phyloP scores from a whole-genome alignment of 2,329 filamentous ascomycete genomes.

The Macrophomina pseudophaseolina region DNA sequence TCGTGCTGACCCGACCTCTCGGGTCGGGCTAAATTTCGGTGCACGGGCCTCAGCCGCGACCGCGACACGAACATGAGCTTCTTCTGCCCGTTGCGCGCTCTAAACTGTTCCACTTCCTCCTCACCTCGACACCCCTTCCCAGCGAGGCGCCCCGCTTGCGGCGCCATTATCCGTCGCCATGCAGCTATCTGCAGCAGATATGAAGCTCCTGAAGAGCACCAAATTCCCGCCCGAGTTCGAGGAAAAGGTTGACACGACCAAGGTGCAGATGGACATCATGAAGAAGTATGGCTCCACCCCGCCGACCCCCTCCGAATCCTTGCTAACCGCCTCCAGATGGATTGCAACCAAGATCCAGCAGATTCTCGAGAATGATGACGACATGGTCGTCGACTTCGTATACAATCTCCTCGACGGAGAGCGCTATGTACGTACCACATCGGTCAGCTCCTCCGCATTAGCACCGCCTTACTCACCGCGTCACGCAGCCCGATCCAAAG shows the following conservation, averaged over 20 bases:
- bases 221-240: slow-evolving; percentile 95
- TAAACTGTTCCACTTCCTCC: slow-evolving; percentile 3
- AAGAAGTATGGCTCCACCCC: slow-evolving; percentile 74
- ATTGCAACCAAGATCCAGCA: slow-evolving; percentile 86
- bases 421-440: slow-evolving; percentile 67
- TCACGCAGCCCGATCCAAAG: slow-evolving; percentile 86
- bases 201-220: slow-evolving; percentile 86
- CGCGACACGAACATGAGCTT: slow-evolving; percentile 13
- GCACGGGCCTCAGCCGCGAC: not conserved
- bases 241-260: slow-evolving; percentile 94
- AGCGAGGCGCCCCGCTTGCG: not conserved
- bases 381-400: slow-evolving; percentile 89
- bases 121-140: not conserved
- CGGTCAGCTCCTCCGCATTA: not conserved
- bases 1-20: slow-evolving; percentile 5
- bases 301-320: not conserved
- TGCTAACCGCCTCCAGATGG: slow-evolving; percentile 68
- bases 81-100: slow-evolving; percentile 13
- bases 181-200: slow-evolving; percentile 86
- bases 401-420: slow-evolving; percentile 73
- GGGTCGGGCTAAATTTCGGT: slow-evolving; percentile 17
- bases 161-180: slow-evolving; percentile 2
- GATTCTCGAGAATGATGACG: slow-evolving; percentile 90
- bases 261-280: slow-evolving; percentile 97
- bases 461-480: slow-evolving; percentile 28